Conservation (phyloP, 176 grass and related monocot genomes). For the Bolboschoenus planiculmis region DNA sequence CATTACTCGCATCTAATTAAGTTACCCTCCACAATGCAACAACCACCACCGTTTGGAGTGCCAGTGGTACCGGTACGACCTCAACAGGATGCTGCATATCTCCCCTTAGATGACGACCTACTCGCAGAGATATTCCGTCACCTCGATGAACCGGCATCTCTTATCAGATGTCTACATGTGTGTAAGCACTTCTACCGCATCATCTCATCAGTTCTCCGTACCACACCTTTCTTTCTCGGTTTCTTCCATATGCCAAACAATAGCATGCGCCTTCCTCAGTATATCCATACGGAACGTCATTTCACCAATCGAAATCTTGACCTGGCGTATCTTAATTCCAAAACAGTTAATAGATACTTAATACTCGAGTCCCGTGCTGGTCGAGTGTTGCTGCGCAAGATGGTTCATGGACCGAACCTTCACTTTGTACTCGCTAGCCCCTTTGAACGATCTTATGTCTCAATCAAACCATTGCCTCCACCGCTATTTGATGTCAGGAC, state of each 20-base stretch:
- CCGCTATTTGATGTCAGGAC: neutral
- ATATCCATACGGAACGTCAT: neutral
- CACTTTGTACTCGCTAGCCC: conserved; percentile 11
- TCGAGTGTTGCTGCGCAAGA: neutral
- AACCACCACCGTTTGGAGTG: neutral
- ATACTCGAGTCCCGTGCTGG: neutral
- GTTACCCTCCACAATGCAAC: neutral
- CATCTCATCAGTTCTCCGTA: neutral
- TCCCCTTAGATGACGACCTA: neutral
- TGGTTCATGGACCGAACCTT: conserved; percentile 18
- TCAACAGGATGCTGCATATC: neutral
- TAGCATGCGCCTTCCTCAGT: neutral
- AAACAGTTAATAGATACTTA: neutral
- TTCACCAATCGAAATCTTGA: conserved; percentile 2
- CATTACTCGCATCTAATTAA: neutral
- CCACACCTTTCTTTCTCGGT: neutral
- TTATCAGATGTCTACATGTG: neutral
- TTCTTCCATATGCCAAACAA: neutral
- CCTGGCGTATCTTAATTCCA: neutral
- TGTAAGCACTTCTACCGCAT: conserved; percentile 8
- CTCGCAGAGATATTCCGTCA: neutral
- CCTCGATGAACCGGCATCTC: neutral
- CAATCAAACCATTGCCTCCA: neutral
- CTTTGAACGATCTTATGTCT: neutral
- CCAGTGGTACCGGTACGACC: neutral